Conservation (phyloP, 1,284 basidiomycete genomes). For the Trichosporon coremiiforme region DNA sequence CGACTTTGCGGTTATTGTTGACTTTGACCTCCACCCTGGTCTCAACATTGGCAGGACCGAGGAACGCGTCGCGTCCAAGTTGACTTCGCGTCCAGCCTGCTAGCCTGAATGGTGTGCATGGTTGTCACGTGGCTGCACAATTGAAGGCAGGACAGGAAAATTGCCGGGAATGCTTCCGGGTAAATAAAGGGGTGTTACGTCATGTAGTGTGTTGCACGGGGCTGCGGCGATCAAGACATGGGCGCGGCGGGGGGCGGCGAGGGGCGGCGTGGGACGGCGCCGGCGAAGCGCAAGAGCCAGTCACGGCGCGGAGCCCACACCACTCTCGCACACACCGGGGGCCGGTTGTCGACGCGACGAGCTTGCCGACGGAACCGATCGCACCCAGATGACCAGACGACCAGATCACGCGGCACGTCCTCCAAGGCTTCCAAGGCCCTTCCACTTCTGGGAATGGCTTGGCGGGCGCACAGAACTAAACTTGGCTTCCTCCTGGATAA, state of each 20-base stretch:
- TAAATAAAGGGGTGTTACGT: neutral
- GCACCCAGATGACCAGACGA: no score
- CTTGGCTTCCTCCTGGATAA: neutral
- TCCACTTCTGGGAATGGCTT: neutral
- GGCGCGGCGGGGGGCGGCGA: neutral
- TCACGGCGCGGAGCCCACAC: no score
- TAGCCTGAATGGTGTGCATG: neutral
- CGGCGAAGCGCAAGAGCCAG: no score
- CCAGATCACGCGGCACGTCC: neutral
- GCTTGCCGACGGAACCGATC: neutral
- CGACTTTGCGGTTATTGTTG: neutral
- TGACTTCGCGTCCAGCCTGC: neutral
- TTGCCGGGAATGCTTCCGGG: neutral
- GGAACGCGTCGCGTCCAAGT: slow-evolving; percentile 1
- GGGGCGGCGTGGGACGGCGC: no score
- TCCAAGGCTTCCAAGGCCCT: neutral
- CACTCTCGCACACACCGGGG: no score
- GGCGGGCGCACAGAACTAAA: neutral
- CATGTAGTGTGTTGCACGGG: neutral
- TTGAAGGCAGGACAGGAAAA: neutral
- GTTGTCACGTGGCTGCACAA: neutral
- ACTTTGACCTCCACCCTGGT: neutral
- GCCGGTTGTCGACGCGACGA: neutral
- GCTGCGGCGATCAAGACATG: slow-evolving; percentile 1
- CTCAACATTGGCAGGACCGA: neutral